Base-by-base conservation (phyloP, 139 green algal species). In the Chlamydomonas applanata region DNA sequence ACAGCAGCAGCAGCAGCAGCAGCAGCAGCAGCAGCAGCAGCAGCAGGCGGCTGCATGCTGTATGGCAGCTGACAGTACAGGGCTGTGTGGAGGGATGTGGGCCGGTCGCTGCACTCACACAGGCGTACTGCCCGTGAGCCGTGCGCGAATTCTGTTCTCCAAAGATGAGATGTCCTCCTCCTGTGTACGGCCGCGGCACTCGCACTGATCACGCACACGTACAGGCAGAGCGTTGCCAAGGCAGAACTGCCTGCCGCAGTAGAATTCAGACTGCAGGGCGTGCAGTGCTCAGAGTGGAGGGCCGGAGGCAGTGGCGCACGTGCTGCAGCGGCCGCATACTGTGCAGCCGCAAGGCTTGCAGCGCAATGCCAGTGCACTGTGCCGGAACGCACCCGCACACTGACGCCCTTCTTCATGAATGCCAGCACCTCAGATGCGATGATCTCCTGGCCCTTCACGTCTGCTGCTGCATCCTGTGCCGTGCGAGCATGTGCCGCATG, bases 381-480 rank as follows among this genome's bases (percentile, higher is more conserved):
- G 40, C 40, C 40, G 11, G 40, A 35, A 27, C 73, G 63, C 25
- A 85, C 79, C 74, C 66, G 63, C n/a, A 81, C 71, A 17, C 63
- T 76, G 46, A 67, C 64, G 34, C 45, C 71, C 32, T 49, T 66
- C 11, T 54, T 36, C 73, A 86, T 74, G 69, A 86, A 80, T 7
- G 24, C 44, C 34, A 74, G 71, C 20, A 86, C 81, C 54, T 86
- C 81, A 61, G 74, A 40, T 24, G 54, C 65, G n/a, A 86, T 83
- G 44, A 86, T 79, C 29, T 86, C 81, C 25, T 86, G 81, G 9
- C 71, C 60, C 22, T 66, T 32, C 17, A 82, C 35, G 46, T 86
- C 71, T 14, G 40, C 36, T 46, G 71, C 57, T 52, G 57, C n/a
- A n/a, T 59, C 71, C 57, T 76, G 71, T 11, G 40, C 11, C 7